A percentile compares a stretch with the other conserved stretches of the same genome.
These are phyloP conservation scores for Vaccinium vitisidaea DNA, from an alignment of 148 eudicot species.

Conservation along the genomic window DNA sequence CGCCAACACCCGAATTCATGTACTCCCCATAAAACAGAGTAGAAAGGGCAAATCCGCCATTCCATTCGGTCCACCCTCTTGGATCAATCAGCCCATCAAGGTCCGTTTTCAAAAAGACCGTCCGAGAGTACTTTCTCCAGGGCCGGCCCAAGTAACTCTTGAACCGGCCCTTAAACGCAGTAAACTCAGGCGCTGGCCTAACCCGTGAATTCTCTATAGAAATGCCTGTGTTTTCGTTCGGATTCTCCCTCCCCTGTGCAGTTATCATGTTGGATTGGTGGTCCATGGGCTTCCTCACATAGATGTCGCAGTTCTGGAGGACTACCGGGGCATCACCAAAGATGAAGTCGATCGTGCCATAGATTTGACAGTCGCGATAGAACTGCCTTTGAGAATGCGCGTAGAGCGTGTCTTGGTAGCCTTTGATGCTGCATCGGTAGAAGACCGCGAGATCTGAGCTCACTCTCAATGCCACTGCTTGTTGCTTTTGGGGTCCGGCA, in stretches of 20 bases:
- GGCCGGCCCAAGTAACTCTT: conserved; percentile 64
- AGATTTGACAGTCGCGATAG: conserved; percentile 68
- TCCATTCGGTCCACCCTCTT: conserved; percentile 70
- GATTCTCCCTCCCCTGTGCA: conserved; percentile 57
- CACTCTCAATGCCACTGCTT: conserved; percentile 62
- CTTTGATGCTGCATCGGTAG: conserved; percentile 58
- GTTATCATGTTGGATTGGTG: conserved; percentile 57
- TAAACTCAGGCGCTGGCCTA: conserved; percentile 36
- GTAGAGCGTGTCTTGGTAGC: conserved; percentile 67
- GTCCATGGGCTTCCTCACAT: conserved; percentile 46
- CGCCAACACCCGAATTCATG: conserved; percentile 56
- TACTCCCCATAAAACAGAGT: conserved; percentile 66
- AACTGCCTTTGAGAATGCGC: conserved; percentile 62
- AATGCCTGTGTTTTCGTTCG: conserved; percentile 55
- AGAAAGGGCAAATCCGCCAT: conserved; percentile 48
- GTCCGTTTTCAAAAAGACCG: conserved; percentile 50
- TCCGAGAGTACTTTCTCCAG: conserved; percentile 66
- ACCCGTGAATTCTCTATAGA: conserved; percentile 49
- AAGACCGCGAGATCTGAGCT: conserved; percentile 56
- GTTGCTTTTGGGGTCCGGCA: conserved; percentile 63
- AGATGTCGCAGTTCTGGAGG: conserved; percentile 66
- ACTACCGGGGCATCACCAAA: conserved; percentile 65
- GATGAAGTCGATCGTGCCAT: conserved; percentile 71
- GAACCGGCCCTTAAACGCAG: conserved; percentile 25
- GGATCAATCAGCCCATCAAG: conserved; percentile 63